These are phyloP conservation scores for Urtica urens DNA, from an alignment of 306 rosid genomes.

Conservation along the genomic window DNA sequence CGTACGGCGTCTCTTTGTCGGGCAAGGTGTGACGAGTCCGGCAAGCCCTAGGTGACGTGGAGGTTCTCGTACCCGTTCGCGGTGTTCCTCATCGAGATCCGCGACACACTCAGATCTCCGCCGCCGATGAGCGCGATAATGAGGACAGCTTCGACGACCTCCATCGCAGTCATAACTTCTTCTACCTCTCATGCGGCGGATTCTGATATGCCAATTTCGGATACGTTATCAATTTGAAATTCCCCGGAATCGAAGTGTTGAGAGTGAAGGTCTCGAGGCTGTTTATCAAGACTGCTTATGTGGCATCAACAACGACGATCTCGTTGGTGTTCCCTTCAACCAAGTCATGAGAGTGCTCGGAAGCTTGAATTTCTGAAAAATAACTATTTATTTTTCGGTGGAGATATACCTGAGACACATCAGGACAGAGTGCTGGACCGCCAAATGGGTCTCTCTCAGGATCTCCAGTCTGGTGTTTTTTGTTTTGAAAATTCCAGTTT, in stretches of 20 bases:
- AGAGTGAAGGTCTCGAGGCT: conserved; percentile 32
- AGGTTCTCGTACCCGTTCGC: conserved; percentile 70
- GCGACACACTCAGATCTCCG: conserved; percentile 68
- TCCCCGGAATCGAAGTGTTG: conserved; percentile 31
- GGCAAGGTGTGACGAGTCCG: conserved; percentile 43
- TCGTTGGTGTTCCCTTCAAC: conserved; percentile 64
- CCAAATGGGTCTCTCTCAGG: conserved; percentile 44
- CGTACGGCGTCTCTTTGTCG: too few species aligned
- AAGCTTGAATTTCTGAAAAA: conserved; percentile 46
- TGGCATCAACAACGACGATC: conserved; percentile 34
- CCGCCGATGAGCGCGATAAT: conserved; percentile 62
- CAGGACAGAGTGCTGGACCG: conserved; percentile 36
- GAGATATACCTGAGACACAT: conserved; percentile 50
- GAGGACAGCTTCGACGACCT: conserved; percentile 54
- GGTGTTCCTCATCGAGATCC: conserved; percentile 43
- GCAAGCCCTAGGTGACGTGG: conserved; percentile 65
- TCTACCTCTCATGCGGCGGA: conserved; percentile 61
- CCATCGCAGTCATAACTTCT: conserved; percentile 33
- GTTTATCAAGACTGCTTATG: conserved; percentile 41
- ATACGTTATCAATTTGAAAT: conserved; percentile 25
- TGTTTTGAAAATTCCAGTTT: too few species aligned
- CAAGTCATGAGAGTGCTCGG: conserved; percentile 57
- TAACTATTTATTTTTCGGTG: conserved; percentile 51
- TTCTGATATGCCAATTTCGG: conserved; percentile 80
- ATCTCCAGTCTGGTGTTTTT: conserved; percentile 29